phyloP scores from a whole-genome alignment of 306 rosid species.

The Begonia fuchsioides region DNA sequence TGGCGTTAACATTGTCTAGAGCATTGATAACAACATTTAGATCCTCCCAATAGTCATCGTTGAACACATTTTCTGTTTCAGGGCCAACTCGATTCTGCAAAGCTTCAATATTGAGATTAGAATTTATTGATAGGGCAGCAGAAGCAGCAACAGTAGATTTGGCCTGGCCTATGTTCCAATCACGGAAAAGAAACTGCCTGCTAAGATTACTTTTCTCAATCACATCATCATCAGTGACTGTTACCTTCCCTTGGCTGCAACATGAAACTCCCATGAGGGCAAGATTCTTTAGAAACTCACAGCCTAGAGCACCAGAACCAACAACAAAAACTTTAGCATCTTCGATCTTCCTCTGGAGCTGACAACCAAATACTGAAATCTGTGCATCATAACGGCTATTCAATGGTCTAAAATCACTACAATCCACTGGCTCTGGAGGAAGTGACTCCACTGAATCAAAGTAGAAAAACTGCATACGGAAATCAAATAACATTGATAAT shows the following conservation, averaged over 20 bases:
- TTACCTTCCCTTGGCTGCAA: slow-evolving; percentile 58
- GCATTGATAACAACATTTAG: slow-evolving; percentile 71
- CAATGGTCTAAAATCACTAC: slow-evolving; percentile 61
- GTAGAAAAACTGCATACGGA: slow-evolving; percentile 70
- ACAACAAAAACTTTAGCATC: slow-evolving; percentile 71
- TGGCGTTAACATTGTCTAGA: slow-evolving; percentile 86
- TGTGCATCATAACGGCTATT: slow-evolving; percentile 93
- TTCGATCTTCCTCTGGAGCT: slow-evolving; percentile 82
- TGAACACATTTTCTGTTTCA: slow-evolving; percentile 70
- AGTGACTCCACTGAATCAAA: slow-evolving; percentile 92
- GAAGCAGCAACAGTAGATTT: slow-evolving; percentile 91
- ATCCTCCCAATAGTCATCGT: slow-evolving; percentile 70
- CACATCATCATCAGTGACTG: slow-evolving; percentile 91
- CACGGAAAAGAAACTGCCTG: slow-evolving; percentile 96
- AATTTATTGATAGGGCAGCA: slow-evolving; percentile 58
- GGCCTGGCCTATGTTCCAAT: slow-evolving; percentile 98
- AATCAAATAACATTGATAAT: slow-evolving; percentile 10
- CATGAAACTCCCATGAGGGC: slow-evolving; percentile 98
- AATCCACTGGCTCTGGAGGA: slow-evolving; percentile 65
- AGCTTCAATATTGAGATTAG: slow-evolving; percentile 44
- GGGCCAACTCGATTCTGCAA: slow-evolving; percentile 73
- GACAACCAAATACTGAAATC: slow-evolving; percentile 89
- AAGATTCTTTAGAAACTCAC: slow-evolving; percentile 81
- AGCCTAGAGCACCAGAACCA: slow-evolving; percentile 96
- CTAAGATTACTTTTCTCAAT: slow-evolving; percentile 96